A percentile compares a stretch with the other conserved stretches of the same genome.
Conservation (phyloP, 1,284 basidiomycete genomes). For the Uromyces viciae-fabae region DNA sequence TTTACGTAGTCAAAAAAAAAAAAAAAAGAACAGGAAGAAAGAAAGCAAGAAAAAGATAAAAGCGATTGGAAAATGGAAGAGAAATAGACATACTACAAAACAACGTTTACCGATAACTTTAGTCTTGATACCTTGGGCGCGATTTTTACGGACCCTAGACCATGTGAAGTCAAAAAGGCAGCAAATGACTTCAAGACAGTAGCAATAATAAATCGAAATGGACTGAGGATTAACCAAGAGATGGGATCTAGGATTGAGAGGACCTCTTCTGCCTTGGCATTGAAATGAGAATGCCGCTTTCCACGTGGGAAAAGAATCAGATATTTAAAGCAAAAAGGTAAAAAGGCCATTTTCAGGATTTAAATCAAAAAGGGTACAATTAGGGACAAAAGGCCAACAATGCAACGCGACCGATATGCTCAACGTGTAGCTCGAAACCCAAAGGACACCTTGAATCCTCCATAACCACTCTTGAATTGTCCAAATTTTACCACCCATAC, state of each 20-base stretch:
- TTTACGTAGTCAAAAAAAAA: no score
- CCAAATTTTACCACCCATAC: constrained; percentile 40
- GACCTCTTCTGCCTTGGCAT: no score
- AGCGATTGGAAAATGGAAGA: not conserved
- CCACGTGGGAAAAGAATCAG: not conserved
- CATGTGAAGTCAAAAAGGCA: constrained; percentile 40
- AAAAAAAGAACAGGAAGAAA: not conserved
- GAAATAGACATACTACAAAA: constrained; percentile 17
- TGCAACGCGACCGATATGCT: constrained; percentile 23
- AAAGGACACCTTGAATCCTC: constrained; percentile 17
- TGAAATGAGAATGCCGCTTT: constrained; percentile 1
- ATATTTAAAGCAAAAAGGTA: not conserved
- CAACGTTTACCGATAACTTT: constrained; percentile 32
- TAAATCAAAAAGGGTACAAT: not conserved
- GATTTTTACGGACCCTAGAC: constrained; percentile 40
- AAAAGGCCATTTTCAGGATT: not conserved
- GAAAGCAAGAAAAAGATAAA: not conserved
- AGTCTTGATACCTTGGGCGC: constrained; percentile 34
- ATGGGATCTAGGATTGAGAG: not conserved
- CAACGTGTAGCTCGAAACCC: constrained; percentile 22
- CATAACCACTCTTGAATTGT: constrained; percentile 37
- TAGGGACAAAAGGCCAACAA: constrained; percentile 23
- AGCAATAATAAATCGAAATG: not conserved
- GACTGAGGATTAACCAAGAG: not conserved
- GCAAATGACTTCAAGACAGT: constrained; percentile 14